phyloP scores from a whole-genome alignment of 2,329 filamentous ascomycete genomes.

The Colletotrichum somersetense region DNA sequence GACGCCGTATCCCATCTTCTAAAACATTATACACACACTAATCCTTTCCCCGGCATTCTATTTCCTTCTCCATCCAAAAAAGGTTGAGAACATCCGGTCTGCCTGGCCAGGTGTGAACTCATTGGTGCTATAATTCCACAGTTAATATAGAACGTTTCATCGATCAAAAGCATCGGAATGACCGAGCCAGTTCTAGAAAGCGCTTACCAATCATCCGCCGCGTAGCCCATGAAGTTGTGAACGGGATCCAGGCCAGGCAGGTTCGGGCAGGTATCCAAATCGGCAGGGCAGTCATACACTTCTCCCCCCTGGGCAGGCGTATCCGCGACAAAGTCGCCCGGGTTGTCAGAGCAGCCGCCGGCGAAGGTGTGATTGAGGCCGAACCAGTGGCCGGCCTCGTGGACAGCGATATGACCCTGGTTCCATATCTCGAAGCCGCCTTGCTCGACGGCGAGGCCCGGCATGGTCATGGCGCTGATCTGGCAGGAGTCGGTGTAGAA shows the following conservation, averaged over 20 bases:
- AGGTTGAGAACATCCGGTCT: slow-evolving; percentile 51
- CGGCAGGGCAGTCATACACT: slow-evolving; percentile 32
- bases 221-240: slow-evolving; percentile 48
- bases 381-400: slow-evolving; percentile 61
- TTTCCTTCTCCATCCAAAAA: slow-evolving; percentile 36
- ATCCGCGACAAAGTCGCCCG: slow-evolving; percentile 54
- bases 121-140: slow-evolving; percentile 9
- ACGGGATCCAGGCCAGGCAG: slow-evolving; percentile 44
- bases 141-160: background rate
- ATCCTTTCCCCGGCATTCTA: slow-evolving; percentile 43
- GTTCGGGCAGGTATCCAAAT: slow-evolving; percentile 45
- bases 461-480: slow-evolving; percentile 40
- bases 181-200: background rate
- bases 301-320: slow-evolving; percentile 52
- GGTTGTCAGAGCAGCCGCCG: slow-evolving; percentile 47
- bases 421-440: slow-evolving; percentile 41
- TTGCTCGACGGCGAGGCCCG: slow-evolving; percentile 30
- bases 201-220: slow-evolving; percentile 50
- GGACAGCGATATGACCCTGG: slow-evolving; percentile 45
- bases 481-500: slow-evolving; percentile 34
- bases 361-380: slow-evolving; percentile 59
- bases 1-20: background rate
- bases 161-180: background rate
- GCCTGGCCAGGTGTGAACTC: slow-evolving; percentile 59
- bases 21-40: accelerated